Base-by-base conservation (phyloP, 1,284 basidiomycete species). In the Heimioporus punctisporus region DNA sequence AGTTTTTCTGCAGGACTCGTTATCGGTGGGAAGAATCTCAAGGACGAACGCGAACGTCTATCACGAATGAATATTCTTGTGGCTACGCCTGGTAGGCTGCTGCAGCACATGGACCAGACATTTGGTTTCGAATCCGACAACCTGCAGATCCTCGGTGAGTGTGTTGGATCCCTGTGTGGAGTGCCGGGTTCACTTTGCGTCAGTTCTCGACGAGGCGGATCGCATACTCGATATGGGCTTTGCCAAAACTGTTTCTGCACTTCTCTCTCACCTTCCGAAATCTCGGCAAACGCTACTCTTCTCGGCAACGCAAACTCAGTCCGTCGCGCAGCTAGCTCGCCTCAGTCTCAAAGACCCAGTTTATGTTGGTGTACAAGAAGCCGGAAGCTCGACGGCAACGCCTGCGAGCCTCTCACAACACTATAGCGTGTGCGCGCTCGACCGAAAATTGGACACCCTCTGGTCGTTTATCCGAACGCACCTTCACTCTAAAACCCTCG, bases 61-160 rank as follows among this genome's bases (percentile, higher is more conserved):
- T 83, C 88, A 15, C 82, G 92, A 48, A 98, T 99, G 95, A 99
- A 99, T 69, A 97, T 99, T 56, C 83, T 99, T 26, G 93, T 99
- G 23, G 96, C 97, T 3, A 98, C 97, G 4, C 97, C 97, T 1
- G 97, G 97, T 19, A 84, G 97, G 51, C 76, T 99, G 28, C 76
- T 99, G 51, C 97, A 99, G 69, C 97, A 99, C 72, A 92, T 99
- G 88, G 97, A 99, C 69, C 95, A 98, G 74, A 98, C 97, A 0
- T 85, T 95, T 48, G 95, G 95, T 2, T 98, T 99, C 64, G 95
- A 97, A 57, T 87, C 88, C 37, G 89, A 92, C 60, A 93, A 95
- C 64, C 74, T 99, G 26, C 95, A 98, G 70, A 71, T 97, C 23
- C 84, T 99, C n/a, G 88, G 93, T 93, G 62, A 55, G 88, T 78